Percentiles rank a stretch among this genome's conserved stretches.
Conservation (phyloP, 495 filamentous ascomycete genomes). For the Penicillium riverlandense region DNA sequence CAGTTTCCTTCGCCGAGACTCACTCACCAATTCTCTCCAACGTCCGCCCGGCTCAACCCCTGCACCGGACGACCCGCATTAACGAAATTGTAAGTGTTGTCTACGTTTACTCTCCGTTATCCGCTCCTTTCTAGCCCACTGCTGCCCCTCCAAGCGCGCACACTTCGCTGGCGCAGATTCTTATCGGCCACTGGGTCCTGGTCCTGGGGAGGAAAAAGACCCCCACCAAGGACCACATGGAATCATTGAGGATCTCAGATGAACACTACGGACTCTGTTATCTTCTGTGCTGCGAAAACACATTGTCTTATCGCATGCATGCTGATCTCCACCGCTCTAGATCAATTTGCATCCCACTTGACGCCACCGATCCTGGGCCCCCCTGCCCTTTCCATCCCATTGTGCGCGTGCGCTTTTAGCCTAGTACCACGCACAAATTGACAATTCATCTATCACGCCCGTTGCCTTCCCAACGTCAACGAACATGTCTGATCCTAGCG, state of each 20-base stretch:
- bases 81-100: too few relatives aligned
- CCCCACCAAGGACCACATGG: too few relatives aligned
- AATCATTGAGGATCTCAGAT: too few relatives aligned
- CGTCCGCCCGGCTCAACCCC: constrained; percentile 1
- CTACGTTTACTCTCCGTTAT: too few relatives aligned
- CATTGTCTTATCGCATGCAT: constrained; percentile 4
- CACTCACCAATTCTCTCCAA: neutral
- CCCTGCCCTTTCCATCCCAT: constrained; percentile 7
- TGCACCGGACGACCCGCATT: too few relatives aligned
- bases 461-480: neutral
- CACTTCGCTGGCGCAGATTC: constrained; percentile 12
- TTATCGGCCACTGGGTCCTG: neutral
- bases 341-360: constrained; percentile 9
- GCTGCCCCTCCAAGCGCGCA: constrained; percentile 13
- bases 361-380: constrained; percentile 14
- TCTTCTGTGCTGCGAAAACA: too few relatives aligned
- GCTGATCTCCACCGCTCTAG: constrained; percentile 21
- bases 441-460: neutral
- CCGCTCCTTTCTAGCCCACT: neutral
- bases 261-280: too few relatives aligned
- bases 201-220: too few relatives aligned
- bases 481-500: constrained; percentile 22
- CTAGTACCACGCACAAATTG: neutral
- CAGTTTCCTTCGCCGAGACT: neutral
- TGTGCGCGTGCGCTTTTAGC: constrained; percentile 1